Evolutionary conservation across 2,329 filamentous ascomycete species (phyloP).

Genomic region (Diaporthe nobilis): DNA sequence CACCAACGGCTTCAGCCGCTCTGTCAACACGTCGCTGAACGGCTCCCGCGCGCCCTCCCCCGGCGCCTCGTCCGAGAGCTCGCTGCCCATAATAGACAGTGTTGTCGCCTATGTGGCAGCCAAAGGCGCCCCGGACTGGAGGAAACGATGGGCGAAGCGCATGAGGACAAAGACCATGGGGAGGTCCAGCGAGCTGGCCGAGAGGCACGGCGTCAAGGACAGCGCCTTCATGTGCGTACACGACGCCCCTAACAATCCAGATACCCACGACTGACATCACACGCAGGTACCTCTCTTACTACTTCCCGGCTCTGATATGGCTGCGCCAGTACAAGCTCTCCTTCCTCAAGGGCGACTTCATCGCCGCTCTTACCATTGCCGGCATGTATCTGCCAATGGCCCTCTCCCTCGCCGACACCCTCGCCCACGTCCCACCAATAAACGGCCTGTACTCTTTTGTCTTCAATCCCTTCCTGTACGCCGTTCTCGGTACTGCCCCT

Average conservation of each 20-base stretch:
- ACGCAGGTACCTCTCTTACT: conserved; percentile 88
- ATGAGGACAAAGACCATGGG: conserved; percentile 77
- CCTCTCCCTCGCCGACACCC: conserved; percentile 90
- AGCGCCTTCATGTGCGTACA: conserved; percentile 77
- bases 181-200: conserved; percentile 79
- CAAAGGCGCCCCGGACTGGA: conserved; percentile 59
- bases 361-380: conserved; percentile 94
- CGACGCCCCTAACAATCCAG: background rate
- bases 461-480: conserved; percentile 92
- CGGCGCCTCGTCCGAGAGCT: conserved; percentile 46
- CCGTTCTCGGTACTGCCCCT: conserved; percentile 89
- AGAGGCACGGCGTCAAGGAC: conserved; percentile 81
- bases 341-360: conserved; percentile 87
- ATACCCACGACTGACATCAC: conserved; percentile 38
- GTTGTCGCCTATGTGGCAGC: conserved; percentile 55
- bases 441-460: conserved; percentile 96
- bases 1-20: conserved; percentile 51
- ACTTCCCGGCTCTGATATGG: conserved; percentile 93
- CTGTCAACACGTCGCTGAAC: conserved; percentile 50
- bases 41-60: conserved; percentile 52
- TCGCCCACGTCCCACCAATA: conserved; percentile 92
- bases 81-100: conserved; percentile 55
- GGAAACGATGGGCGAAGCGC: conserved; percentile 63
- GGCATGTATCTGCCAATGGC: conserved; percentile 99
- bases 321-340: conserved; percentile 86